Evolutionary conservation across 2,329 filamentous ascomycete species (phyloP).

Genomic region (Exophiala phaeomuriformis): DNA sequence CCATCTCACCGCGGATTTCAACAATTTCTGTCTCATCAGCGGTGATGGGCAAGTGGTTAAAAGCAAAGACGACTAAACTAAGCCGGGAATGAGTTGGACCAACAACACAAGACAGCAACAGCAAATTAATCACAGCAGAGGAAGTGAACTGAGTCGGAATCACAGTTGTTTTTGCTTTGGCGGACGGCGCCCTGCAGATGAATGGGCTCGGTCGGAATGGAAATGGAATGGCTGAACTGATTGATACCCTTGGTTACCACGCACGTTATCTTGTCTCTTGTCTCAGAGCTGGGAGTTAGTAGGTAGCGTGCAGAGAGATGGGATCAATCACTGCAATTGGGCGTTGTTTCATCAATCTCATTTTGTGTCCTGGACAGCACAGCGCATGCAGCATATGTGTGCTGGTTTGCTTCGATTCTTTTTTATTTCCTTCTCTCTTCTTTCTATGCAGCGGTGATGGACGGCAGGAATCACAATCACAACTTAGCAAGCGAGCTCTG

Average conservation of each 20-base stretch:
- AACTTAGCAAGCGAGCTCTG: not conserved
- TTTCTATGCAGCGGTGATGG: not conserved
- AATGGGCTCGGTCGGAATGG: not conserved
- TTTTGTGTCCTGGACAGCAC: not conserved
- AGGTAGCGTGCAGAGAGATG: not conserved
- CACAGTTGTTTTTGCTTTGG: no score
- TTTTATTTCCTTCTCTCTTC: not conserved
- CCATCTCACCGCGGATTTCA: slow-evolving; percentile 33
- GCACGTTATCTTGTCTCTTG: not conserved
- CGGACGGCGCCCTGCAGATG: no score
- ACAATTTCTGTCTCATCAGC: slow-evolving; percentile 32
- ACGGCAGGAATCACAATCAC: not conserved
- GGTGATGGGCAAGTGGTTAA: slow-evolving; percentile 31
- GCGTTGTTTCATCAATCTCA: not conserved
- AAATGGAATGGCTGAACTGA: not conserved
- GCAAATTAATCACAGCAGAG: no score
- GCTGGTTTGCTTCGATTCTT: not conserved
- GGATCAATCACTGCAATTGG: not conserved
- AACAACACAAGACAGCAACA: no score
- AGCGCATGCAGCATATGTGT: not conserved
- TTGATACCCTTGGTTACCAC: not conserved
- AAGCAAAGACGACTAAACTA: slow-evolving; percentile 4
- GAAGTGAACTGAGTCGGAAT: no score
- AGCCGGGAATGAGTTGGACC: not conserved
- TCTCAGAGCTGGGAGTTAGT: not conserved